phyloP scores from a whole-genome alignment of 2,329 filamentous ascomycete species.

The Chalaropsis thielavioides region DNA sequence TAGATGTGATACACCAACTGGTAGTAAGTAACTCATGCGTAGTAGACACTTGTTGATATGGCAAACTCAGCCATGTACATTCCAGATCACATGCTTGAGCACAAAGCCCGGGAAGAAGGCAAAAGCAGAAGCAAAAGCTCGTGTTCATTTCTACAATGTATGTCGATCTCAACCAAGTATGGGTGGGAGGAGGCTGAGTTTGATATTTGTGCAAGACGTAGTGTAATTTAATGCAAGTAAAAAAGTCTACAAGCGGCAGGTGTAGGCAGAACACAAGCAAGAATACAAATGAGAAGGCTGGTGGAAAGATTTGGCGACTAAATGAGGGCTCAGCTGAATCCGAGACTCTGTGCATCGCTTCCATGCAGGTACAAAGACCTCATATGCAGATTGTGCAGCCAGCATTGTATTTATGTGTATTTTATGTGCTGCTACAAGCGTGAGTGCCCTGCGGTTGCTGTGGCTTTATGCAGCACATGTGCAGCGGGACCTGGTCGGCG shows the following conservation, averaged over 20 bases:
- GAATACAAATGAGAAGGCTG: not conserved
- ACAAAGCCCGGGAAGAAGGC: not conserved
- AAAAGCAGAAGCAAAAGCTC: not conserved
- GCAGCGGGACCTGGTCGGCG: not conserved
- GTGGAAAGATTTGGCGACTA: not conserved
- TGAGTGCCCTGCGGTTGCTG: not conserved
- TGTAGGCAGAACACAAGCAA: not conserved
- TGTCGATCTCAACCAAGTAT: not conserved
- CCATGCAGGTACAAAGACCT: not conserved
- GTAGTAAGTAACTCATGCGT: too few species aligned
- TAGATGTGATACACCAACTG: too few species aligned
- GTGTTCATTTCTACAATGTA: not conserved
- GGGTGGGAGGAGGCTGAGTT: not conserved
- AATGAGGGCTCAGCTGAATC: not conserved
- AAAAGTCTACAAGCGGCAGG: not conserved
- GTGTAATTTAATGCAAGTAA: not conserved
- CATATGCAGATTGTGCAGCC: not conserved
- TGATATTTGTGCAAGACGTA: not conserved
- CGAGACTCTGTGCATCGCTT: slow-evolving; percentile 2
- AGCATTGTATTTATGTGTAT: not conserved
- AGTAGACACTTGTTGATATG: too few species aligned
- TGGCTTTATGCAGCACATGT: not conserved
- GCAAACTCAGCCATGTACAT: too few species aligned
- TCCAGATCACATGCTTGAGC: not conserved
- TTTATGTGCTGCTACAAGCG: not conserved